Evolutionary conservation across 1,284 basidiomycete genomes (phyloP).

Genomic region (Cryptococcus hybrid): DNA sequence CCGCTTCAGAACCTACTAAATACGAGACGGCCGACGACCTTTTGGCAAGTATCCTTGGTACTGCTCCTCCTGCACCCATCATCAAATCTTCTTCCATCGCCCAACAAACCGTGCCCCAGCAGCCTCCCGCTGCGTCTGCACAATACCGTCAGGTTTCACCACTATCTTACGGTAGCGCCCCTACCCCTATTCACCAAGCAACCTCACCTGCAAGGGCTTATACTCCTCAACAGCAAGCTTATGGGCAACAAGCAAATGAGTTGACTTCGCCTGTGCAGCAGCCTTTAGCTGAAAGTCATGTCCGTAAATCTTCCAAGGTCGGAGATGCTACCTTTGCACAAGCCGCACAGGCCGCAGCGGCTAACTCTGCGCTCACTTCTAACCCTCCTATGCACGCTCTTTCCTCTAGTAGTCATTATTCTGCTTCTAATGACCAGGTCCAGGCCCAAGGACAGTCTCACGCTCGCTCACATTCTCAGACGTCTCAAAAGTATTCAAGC

Average conservation of each 20-base stretch:
- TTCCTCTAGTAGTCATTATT: neutral
- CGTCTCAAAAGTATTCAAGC: no score
- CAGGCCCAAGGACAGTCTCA: neutral
- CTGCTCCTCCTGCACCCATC: constrained; percentile 6
- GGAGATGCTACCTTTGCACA: constrained; percentile 24
- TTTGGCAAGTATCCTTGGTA: constrained; percentile 36
- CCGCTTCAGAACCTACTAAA: neutral
- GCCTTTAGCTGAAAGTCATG: neutral
- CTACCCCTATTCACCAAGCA: neutral
- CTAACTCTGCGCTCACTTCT: neutral
- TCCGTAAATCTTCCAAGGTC: constrained; percentile 4
- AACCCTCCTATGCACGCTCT: neutral
- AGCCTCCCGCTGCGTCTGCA: neutral
- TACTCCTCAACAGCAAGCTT: neutral
- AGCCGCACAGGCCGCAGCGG: neutral
- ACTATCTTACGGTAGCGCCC: neutral
- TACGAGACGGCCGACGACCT: constrained; percentile 45
- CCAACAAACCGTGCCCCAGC: neutral
- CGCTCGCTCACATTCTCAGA: no score
- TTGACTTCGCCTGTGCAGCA: neutral
- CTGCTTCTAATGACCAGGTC: neutral
- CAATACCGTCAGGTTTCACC: neutral
- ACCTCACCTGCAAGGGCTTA: neutral
- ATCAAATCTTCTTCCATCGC: neutral
- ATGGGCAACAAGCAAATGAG: neutral